phyloP scores from a whole-genome alignment of 306 rosid genomes.

The Prinsepia uniflora region DNA sequence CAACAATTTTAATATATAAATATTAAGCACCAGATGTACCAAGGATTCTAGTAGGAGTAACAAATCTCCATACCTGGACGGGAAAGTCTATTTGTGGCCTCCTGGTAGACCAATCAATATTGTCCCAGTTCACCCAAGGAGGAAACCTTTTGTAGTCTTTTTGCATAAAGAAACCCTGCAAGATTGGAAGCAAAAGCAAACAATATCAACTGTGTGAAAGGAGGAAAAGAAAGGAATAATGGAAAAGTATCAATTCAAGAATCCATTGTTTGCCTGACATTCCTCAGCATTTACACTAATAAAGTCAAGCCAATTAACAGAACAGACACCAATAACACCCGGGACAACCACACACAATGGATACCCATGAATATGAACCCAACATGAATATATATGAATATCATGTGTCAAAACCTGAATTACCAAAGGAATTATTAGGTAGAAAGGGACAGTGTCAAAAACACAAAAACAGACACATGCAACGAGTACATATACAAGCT shows the following conservation, averaged over 20 bases:
- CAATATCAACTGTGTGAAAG: constrained; percentile 14
- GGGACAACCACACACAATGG: constrained; percentile 89
- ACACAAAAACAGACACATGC: background rate
- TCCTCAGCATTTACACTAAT: constrained; percentile 64
- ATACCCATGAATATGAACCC: constrained; percentile 49
- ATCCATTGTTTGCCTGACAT: constrained; percentile 66
- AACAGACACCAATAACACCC: constrained; percentile 95
- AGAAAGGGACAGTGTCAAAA: background rate
- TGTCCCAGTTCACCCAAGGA: constrained; percentile 89
- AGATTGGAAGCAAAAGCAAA: constrained; percentile 9
- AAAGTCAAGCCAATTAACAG: constrained; percentile 92
- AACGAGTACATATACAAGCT: background rate
- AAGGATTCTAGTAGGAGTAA: constrained; percentile 9
- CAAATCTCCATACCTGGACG: constrained; percentile 62
- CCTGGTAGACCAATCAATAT: constrained; percentile 80
- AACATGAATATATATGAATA: constrained; percentile 17
- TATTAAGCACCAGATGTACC: background rate
- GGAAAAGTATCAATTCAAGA: constrained; percentile 10
- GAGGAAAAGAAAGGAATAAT: background rate
- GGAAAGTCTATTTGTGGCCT: constrained; percentile 97
- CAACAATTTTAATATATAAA: background rate
- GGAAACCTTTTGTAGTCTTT: constrained; percentile 98
- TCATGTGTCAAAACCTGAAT: background rate
- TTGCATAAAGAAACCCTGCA: constrained; percentile 98
- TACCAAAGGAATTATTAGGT: background rate